Conservation (phyloP, 345 rosid species). For the Euphorbia lathyris region DNA sequence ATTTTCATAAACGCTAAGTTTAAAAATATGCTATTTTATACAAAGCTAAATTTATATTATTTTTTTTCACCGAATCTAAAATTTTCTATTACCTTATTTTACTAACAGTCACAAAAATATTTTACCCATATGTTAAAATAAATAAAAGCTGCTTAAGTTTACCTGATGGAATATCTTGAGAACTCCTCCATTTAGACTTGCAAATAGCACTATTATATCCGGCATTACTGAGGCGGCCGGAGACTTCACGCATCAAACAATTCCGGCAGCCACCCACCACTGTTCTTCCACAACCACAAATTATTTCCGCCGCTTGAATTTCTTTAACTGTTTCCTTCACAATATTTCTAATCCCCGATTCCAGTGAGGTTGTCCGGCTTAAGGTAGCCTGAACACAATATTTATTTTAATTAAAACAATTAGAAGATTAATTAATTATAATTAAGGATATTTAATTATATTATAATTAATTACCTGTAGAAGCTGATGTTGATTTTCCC, state of each 20-base stretch:
- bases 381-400: slow-evolving; percentile 21
- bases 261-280: slow-evolving; percentile 26
- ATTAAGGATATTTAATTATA: not conserved
- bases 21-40: no score
- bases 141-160: not conserved
- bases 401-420: no score
- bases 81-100: no score
- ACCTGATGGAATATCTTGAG: slow-evolving; percentile 29
- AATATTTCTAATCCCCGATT: slow-evolving; percentile 24
- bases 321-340: slow-evolving; percentile 28
- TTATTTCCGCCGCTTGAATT: slow-evolving; percentile 12
- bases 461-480: slow-evolving; percentile 19
- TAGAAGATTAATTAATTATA: not conserved
- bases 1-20: no score
- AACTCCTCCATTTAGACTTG: slow-evolving; percentile 31
- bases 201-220: slow-evolving; percentile 28
- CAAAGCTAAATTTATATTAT: no score
- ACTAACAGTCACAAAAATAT: no score
- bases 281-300: slow-evolving; percentile 20
- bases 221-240: slow-evolving; percentile 23
- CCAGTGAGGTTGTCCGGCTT: slow-evolving; percentile 28
- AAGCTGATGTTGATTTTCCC: slow-evolving; percentile 30
- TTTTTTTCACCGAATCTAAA: no score
- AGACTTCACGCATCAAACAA: slow-evolving; percentile 28
- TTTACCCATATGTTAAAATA: no score